Base-by-base conservation (phyloP, 2,329 filamentous ascomycete species). In the Penicillium fuscoglaucum region DNA sequence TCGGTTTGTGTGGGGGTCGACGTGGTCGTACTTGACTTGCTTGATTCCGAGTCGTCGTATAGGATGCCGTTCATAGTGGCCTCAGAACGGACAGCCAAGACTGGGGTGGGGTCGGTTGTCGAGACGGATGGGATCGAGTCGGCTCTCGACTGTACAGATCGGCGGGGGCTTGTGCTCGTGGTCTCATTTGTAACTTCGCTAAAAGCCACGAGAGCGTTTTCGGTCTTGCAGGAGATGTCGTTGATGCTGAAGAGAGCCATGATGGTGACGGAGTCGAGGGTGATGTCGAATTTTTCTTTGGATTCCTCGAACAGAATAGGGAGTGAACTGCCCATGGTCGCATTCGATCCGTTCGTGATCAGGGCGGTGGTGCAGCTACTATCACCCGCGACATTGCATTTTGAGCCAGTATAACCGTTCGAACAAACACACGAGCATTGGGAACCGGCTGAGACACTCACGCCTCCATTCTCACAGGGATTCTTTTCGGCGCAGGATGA, bases 151-250 rank as follows among this genome's bases (percentile, higher is more conserved):
- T 55, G 44, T 10, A 66, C 29, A 29, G 64, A 59, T 44, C 71
- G 72, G 29, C 71, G 69, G 51, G 65, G n/a, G n/a, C n/a, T n/a
- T n/a, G n/a, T n/a, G n/a, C n/a, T 69, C 31, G 48, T 61, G 19
- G 41, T 44, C 4, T 57, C 70, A 19, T 26, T 50, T 5, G 61
- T 45, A 43, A 69, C 71, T 60, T 87, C 88, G 65, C 90, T 84
- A 73, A 97, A 96, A 0, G 90, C 91, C 17, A 98, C 88, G 4
- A 99, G 82, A 0, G 91, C 88, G 68, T 98, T 98, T 72, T 97
- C 89, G 0, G 88, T 86, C 9, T 86, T 85, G 74, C 95, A 99
- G 55, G 90, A 92, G 17, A 96, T 79, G 63, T 89, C 89, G 33
- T 84, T 84, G 6, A 82, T 77, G 68, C 89, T 93, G 74, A 98